Evolutionary conservation across 1,284 basidiomycete genomes (phyloP).

Genomic region (Papiliotrema fonsecae): DNA sequence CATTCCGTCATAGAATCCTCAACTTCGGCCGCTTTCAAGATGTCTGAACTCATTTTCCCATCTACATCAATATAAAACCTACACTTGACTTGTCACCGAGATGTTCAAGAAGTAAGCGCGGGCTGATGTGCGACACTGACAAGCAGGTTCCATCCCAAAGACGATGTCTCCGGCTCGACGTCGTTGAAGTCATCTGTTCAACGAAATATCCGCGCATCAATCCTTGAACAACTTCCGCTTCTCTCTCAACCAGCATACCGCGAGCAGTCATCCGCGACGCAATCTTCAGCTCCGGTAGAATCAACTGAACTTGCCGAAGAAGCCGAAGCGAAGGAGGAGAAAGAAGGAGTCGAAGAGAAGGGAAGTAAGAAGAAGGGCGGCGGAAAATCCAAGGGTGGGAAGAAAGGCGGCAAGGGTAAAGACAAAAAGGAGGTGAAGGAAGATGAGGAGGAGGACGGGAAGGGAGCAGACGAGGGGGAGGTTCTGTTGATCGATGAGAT

Average conservation of each 20-base stretch:
- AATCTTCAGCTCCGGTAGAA: constrained; percentile 5
- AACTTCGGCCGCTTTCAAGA: background rate
- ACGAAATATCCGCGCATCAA: constrained; percentile 72
- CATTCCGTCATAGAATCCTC: background rate
- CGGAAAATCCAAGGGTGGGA: constrained; percentile 20
- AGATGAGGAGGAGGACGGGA: constrained; percentile 49
- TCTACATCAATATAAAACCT: background rate
- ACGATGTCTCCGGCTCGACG: constrained; percentile 88
- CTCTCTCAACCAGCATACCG: constrained; percentile 43
- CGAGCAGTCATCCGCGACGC: constrained; percentile 13
- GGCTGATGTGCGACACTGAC: background rate
- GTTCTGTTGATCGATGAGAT: constrained; percentile 71
- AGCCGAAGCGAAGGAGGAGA: constrained; percentile 11
- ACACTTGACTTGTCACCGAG: background rate
- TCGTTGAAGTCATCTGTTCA: constrained; percentile 93
- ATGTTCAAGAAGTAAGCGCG: constrained; percentile 45
- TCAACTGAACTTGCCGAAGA: constrained; percentile 7
- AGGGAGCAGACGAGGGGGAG: constrained; percentile 55
- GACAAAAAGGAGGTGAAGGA: constrained; percentile 35
- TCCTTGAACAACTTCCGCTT: constrained; percentile 82
- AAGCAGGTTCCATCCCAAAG: constrained; percentile 71
- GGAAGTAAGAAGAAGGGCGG: constrained; percentile 35
- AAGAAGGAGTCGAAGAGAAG: constrained; percentile 23
- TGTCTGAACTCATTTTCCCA: background rate
- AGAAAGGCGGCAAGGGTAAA: constrained; percentile 36